Conservation (phyloP, 768 basidiomycete species). For the Suillus alpinus region DNA sequence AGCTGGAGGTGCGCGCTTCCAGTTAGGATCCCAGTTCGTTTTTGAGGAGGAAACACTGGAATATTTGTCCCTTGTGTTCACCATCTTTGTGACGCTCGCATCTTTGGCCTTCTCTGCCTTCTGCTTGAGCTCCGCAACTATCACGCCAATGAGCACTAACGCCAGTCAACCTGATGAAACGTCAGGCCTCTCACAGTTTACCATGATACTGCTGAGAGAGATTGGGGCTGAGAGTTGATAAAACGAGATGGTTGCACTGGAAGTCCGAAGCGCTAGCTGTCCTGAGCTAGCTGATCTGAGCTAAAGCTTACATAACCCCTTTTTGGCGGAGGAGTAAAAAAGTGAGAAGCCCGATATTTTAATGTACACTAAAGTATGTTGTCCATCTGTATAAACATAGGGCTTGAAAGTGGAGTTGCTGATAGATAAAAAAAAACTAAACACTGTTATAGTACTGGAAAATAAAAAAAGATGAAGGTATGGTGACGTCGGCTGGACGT, state of each 20-base stretch:
- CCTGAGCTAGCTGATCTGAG: no score
- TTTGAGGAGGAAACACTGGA: slow-evolving; percentile 56
- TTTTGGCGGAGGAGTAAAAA: no score
- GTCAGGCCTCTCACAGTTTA: slow-evolving; percentile 26
- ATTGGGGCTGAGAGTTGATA: background rate
- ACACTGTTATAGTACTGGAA: background rate
- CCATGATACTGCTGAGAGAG: slow-evolving; percentile 15
- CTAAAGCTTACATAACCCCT: background rate
- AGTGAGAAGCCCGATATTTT: no score
- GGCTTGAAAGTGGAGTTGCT: background rate
- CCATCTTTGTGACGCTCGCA: slow-evolving; percentile 47
- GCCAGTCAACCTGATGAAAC: background rate
- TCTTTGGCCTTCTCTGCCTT: slow-evolving; percentile 64
- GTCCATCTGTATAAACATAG: background rate
- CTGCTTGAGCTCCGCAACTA: slow-evolving; percentile 66
- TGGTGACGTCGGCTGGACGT: background rate
- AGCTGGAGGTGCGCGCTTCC: slow-evolving; percentile 47
- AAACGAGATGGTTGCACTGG: background rate
- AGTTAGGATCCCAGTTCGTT: slow-evolving; percentile 60
- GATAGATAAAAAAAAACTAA: no score
- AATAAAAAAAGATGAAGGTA: background rate
- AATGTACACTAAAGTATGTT: background rate
- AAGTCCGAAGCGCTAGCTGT: no score
- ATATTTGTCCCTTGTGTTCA: slow-evolving; percentile 55
- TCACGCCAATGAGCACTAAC: slow-evolving; percentile 4